Percentiles rank a stretch among this genome's conserved stretches.
Evolutionary conservation across 805 yeast genomes (phyloP).

Genomic region (Yamadazyma olivae): DNA sequence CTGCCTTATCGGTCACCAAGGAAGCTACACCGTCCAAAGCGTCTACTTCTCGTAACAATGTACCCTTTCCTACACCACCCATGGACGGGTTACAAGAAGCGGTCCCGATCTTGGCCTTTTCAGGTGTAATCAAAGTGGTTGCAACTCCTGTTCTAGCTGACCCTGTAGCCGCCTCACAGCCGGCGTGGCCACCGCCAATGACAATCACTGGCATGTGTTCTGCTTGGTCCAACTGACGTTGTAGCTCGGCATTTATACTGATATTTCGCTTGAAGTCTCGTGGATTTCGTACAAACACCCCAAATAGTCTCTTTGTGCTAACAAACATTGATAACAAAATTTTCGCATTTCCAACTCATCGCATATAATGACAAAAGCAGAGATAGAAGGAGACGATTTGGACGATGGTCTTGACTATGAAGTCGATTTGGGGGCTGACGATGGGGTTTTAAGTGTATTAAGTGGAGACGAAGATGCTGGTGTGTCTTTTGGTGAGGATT

Average conservation of each 20-base stretch:
- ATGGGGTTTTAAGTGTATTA: too few species aligned
- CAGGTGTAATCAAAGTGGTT: slow-evolving; percentile 78
- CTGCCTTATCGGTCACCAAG: slow-evolving; percentile 85
- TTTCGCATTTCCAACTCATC: slow-evolving; percentile 1
- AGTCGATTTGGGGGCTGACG: slow-evolving; percentile 35
- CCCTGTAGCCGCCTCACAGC: slow-evolving; percentile 95
- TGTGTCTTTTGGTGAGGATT: slow-evolving; percentile 23
- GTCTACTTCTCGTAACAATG: slow-evolving; percentile 86
- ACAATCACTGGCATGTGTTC: slow-evolving; percentile 67
- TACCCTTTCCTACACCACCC: slow-evolving; percentile 99
- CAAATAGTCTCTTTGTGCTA: neutral
- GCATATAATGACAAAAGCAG: neutral
- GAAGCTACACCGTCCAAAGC: slow-evolving; percentile 94
- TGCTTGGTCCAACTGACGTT: slow-evolving; percentile 22
- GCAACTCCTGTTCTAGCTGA: slow-evolving; percentile 78
- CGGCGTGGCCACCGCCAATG: slow-evolving; percentile 98
- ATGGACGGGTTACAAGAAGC: slow-evolving; percentile 97
- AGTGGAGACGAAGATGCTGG: slow-evolving; percentile 9
- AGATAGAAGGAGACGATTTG: slow-evolving; percentile 57
- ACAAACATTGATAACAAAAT: neutral
- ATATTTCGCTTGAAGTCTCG: too few species aligned
- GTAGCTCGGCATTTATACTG: slow-evolving; percentile 36
- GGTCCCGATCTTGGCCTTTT: slow-evolving; percentile 72
- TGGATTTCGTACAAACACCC: too few species aligned
- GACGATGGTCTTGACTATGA: slow-evolving; percentile 75